Base-by-base conservation (phyloP, 768 basidiomycete genomes). In the Mycena vitilis region DNA sequence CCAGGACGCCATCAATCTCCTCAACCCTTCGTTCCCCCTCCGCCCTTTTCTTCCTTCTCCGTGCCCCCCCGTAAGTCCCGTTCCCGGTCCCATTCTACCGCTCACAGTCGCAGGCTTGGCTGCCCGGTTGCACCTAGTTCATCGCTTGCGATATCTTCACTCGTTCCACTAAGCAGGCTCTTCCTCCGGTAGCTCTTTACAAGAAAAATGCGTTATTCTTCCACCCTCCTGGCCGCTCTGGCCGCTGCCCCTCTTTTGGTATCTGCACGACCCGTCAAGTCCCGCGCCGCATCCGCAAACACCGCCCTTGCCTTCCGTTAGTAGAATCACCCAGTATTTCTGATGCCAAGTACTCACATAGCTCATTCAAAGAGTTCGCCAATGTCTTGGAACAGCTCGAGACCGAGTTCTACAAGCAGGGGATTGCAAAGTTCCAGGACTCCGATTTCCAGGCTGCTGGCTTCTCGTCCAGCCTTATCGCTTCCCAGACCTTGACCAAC, bases 331-430 rank as follows among this genome's bases (percentile, higher is more conserved):
- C 38, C 15, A 11, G 42, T 36, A 34, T 8, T 11, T n/a, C 47
- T 12, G 44, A 2, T 23, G 25, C 51, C 20, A 18, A 42, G 56
- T 22, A 47, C 55, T 20, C 40, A 65, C 64, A 63, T 2, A 69
- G 16, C 38, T 48, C 58, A 54, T n/a, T 48, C 18, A 7, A 74
- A 94, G 93, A 89, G 75, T 94, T 94, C 71, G 91, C 92, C 52
- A 82, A 89, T 75, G 88, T 92, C 56, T 82, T 95, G 51, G 93
- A 95, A 76, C 87, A 90, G 70, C 81, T 94, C 18, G 93, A 94
- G 77, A 84, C 84, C 15, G 73, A 80, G 34, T 94, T 94, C 75
- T 95, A 95, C 77, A 66, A 79, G 2, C 85, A 92, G 74, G 92
- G 87, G 18, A 80, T 94, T 25, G 60, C 78, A 15, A 90, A 89